Percentiles rank a stretch among this genome's conserved stretches.
Evolutionary conservation across 495 filamentous ascomycete genomes (phyloP).

Genomic region (Trichodelitschia bisporula): DNA sequence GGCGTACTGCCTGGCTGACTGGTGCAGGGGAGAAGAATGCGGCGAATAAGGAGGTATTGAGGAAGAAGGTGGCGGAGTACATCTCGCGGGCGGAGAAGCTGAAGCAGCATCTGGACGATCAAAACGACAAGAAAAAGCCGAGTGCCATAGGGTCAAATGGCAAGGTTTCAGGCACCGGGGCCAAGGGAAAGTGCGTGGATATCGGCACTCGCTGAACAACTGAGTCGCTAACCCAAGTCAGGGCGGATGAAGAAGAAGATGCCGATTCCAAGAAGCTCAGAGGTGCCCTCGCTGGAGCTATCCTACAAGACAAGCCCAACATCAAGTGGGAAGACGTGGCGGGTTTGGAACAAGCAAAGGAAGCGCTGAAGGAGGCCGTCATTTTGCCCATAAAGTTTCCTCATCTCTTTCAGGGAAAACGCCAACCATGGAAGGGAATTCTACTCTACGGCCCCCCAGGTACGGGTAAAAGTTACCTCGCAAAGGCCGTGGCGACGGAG

Average conservation of each 20-base stretch:
- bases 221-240: no score
- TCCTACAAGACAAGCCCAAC: conserved; percentile 84
- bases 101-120: conserved; percentile 62
- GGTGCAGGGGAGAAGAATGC: conserved; percentile 62
- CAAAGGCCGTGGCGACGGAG: conserved; percentile 93
- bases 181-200: conserved; percentile 33
- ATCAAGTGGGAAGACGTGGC: conserved; percentile 95
- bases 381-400: conserved; percentile 96
- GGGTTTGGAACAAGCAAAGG: conserved; percentile 85
- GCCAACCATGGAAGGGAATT: conserved; percentile 96
- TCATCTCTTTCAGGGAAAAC: conserved; percentile 86
- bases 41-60: conserved; percentile 89
- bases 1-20: neutral
- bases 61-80: conserved; percentile 78
- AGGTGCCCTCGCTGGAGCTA: conserved; percentile 73
- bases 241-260: conserved; percentile 48
- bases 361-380: conserved; percentile 92
- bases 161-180: conserved; percentile 41
- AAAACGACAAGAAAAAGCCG: conserved; percentile 43
- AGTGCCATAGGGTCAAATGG: conserved; percentile 73
- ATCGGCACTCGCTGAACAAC: conserved; percentile 2
- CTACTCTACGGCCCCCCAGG: conserved; percentile 88
- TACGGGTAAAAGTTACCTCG: conserved; percentile 89
- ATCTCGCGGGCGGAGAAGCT: conserved; percentile 97
- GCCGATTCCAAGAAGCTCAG: conserved; percentile 87